Conservation (phyloP, 2,329 filamentous ascomycete genomes). For the Alternaria sp. region DNA sequence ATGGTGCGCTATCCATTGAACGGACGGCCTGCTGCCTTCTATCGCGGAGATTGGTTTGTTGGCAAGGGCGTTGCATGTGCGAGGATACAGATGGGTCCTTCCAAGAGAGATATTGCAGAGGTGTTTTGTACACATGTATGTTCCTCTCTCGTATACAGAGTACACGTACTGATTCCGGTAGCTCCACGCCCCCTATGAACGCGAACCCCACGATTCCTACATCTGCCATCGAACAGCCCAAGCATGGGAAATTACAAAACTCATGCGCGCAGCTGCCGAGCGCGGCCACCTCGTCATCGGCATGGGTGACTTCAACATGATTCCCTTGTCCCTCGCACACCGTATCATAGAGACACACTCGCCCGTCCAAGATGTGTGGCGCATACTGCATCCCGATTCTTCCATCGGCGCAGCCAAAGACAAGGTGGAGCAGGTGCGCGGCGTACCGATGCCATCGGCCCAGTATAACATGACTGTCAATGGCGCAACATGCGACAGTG, state of each 20-base stretch:
- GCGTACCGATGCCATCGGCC: slow-evolving; percentile 74
- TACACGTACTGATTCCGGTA: slow-evolving; percentile 52
- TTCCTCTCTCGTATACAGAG: background rate
- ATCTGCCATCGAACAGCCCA: slow-evolving; percentile 89
- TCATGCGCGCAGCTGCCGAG: slow-evolving; percentile 82
- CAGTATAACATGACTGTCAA: slow-evolving; percentile 81
- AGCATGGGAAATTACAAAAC: slow-evolving; percentile 92
- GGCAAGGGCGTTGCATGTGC: slow-evolving; percentile 93
- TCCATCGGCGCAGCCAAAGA: slow-evolving; percentile 78
- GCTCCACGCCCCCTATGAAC: slow-evolving; percentile 87
- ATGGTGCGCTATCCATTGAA: slow-evolving; percentile 92
- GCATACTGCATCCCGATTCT: slow-evolving; percentile 81
- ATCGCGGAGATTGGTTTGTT: slow-evolving; percentile 93
- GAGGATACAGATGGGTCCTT: slow-evolving; percentile 74
- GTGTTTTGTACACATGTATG: slow-evolving; percentile 89
- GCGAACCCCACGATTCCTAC: slow-evolving; percentile 82
- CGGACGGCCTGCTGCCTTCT: slow-evolving; percentile 91
- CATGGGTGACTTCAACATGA: slow-evolving; percentile 95
- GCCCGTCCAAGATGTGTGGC: slow-evolving; percentile 84
- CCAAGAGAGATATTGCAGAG: slow-evolving; percentile 73
- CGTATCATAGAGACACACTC: slow-evolving; percentile 80
- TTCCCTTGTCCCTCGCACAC: slow-evolving; percentile 86
- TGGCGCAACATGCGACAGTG: slow-evolving; percentile 85
- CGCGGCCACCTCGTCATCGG: slow-evolving; percentile 84
- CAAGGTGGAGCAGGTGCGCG: slow-evolving; percentile 70